phyloP scores from a whole-genome alignment of 2,329 filamentous ascomycete genomes.

The Xylaria digitata region DNA sequence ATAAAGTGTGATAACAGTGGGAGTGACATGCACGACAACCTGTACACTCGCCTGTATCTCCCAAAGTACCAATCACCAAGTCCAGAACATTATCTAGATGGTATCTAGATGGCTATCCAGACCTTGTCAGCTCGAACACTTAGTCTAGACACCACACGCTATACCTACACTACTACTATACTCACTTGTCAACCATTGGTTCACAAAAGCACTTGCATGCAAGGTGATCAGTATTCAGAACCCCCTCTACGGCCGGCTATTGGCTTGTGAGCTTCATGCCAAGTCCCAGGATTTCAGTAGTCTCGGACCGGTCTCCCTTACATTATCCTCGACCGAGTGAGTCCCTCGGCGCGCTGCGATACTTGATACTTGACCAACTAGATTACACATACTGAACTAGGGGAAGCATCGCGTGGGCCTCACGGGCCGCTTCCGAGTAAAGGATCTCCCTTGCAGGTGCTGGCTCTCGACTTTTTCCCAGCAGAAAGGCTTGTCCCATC shows the following conservation, averaged over 20 bases:
- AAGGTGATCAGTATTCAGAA: constrained; percentile 31
- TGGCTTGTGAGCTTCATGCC: constrained; percentile 34
- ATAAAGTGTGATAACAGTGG: not conserved
- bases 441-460: constrained; percentile 26
- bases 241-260: constrained; percentile 25
- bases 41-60: not conserved
- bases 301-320: not conserved
- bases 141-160: not conserved
- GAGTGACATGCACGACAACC: not conserved
- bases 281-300: constrained; percentile 21
- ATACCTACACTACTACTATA: not conserved
- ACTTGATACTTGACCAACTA: not conserved
- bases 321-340: not conserved
- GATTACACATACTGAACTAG: not conserved
- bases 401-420: not conserved
- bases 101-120: not conserved
- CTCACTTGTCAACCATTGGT: constrained; percentile 28
- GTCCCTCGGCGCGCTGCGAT: not conserved
- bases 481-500: constrained; percentile 17
- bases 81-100: not conserved
- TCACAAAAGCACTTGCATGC: constrained; percentile 22
- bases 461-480: constrained; percentile 3
- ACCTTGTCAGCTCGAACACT: not conserved
- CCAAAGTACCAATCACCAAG: not conserved
- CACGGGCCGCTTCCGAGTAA: constrained; percentile 21